Percentiles rank a stretch among this genome's conserved stretches.
Conservation (phyloP, 140 eudicot genomes). For the Ambrosia hybrid region DNA sequence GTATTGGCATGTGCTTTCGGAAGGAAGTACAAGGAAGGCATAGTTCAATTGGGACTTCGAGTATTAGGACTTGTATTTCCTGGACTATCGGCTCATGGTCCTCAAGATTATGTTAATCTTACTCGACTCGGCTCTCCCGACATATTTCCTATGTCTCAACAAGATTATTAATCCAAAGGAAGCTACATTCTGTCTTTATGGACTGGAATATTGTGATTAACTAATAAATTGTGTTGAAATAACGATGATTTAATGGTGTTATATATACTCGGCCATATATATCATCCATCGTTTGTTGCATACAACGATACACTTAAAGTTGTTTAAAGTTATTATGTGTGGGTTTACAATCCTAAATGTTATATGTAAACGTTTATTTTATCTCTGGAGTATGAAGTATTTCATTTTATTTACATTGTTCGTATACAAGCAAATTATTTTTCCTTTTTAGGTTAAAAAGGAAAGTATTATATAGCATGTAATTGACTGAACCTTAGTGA, state of each 20-base stretch:
- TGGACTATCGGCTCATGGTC: slow-evolving; percentile 49
- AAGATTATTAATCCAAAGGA: background rate
- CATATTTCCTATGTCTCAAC: background rate
- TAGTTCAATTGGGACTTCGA: slow-evolving; percentile 26
- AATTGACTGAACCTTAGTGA: too few relatives aligned
- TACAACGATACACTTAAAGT: background rate
- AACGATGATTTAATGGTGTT: background rate
- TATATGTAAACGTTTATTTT: background rate
- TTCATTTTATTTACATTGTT: too few relatives aligned
- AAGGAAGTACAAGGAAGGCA: slow-evolving; percentile 44
- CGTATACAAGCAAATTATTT: too few relatives aligned
- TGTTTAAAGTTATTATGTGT: background rate
- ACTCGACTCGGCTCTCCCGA: slow-evolving; percentile 36
- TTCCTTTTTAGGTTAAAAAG: too few relatives aligned
- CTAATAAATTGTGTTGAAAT: background rate
- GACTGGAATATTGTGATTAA: background rate
- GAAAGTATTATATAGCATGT: too few relatives aligned
- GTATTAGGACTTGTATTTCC: slow-evolving; percentile 37
- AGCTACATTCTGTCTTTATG: background rate
- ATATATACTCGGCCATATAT: background rate
- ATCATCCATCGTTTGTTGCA: slow-evolving; percentile 1
- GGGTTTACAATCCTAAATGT: background rate
- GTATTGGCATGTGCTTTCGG: slow-evolving; percentile 33
- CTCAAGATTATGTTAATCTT: slow-evolving; percentile 54
- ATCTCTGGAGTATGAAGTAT: background rate